A percentile compares a stretch with the other conserved stretches of the same genome.
Conservation (phyloP, 2,329 filamentous ascomycete genomes). For the Escovopsis sp. region DNA sequence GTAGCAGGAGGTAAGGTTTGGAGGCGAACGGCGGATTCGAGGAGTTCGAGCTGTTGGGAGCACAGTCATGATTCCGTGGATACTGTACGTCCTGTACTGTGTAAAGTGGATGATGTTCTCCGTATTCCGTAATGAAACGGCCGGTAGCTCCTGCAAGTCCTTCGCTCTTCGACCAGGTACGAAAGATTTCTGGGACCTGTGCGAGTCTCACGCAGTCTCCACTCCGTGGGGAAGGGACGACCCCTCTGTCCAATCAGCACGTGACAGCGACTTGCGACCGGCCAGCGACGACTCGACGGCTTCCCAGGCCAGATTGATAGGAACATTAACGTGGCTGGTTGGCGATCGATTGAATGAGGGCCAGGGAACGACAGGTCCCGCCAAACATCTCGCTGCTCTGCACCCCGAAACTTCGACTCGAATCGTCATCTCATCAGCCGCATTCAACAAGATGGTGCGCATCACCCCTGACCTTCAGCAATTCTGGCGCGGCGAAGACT, state of each 20-base stretch:
- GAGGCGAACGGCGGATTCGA: too few species aligned
- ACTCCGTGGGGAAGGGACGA: neutral
- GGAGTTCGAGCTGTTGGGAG: too few species aligned
- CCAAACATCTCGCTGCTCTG: conserved; percentile 1
- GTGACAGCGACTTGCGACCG: neutral
- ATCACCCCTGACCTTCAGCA: conserved; percentile 1
- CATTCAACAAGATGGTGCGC: conserved; percentile 25
- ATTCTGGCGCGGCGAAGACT: conserved; percentile 7
- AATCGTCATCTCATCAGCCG: conserved; percentile 6
- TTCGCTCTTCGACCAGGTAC: too few species aligned
- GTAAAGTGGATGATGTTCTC: too few species aligned
- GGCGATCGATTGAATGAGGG: conserved; percentile 2
- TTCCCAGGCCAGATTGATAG: neutral
- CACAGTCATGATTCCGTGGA: too few species aligned
- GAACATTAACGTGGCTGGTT: conserved; percentile 4
- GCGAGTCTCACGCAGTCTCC: too few species aligned
- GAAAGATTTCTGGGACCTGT: too few species aligned
- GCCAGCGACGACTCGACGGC: conserved; percentile 1
- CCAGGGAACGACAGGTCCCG: neutral
- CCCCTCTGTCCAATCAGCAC: neutral
- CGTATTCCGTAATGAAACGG: too few species aligned
- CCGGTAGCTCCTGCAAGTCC: too few species aligned
- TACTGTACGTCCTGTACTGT: too few species aligned
- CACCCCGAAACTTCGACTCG: neutral
- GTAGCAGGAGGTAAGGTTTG: too few species aligned